Conservation (phyloP, 805 yeast species). For the Debaryomyces hansenii region DNA sequence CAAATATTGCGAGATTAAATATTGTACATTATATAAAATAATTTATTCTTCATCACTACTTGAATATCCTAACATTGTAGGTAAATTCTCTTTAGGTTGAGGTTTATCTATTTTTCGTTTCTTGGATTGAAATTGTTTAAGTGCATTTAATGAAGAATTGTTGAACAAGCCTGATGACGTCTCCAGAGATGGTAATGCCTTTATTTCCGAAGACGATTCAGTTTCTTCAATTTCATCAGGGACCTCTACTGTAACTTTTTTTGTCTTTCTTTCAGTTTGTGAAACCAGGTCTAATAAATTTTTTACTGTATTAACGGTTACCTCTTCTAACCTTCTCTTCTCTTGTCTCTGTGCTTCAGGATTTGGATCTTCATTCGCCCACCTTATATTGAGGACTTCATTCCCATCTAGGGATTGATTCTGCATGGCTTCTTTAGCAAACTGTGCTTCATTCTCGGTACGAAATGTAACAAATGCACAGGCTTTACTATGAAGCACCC, state of each 20-base stretch:
- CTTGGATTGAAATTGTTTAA: constrained; percentile 9
- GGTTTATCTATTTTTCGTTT: constrained; percentile 3
- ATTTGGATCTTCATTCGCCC: constrained; percentile 92
- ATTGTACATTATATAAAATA: constrained; percentile 3
- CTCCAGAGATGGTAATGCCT: neutral
- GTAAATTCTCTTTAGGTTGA: constrained; percentile 7
- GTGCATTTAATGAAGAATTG: constrained; percentile 10
- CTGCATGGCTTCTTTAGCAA: constrained; percentile 93
- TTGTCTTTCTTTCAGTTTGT: constrained; percentile 15
- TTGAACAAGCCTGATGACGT: constrained; percentile 8
- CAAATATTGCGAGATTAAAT: constrained; percentile 15
- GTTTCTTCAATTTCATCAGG: constrained; percentile 13
- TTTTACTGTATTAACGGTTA: constrained; percentile 54
- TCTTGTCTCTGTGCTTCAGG: constrained; percentile 58
- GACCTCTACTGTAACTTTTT: constrained; percentile 7
- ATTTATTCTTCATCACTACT: constrained; percentile 29
- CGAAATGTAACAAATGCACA: constrained; percentile 79
- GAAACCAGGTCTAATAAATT: constrained; percentile 37
- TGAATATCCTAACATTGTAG: constrained; percentile 24
- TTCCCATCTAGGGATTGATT: constrained; percentile 66
- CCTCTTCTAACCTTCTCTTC: constrained; percentile 49
- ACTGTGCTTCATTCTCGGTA: constrained; percentile 77
- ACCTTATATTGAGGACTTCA: constrained; percentile 68
- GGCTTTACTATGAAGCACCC: constrained; percentile 58
- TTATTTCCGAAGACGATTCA: constrained; percentile 5